These are phyloP conservation scores for Saccharomycopsis selenospora DNA, from an alignment of 805 yeast genomes.

Conservation along the genomic window DNA sequence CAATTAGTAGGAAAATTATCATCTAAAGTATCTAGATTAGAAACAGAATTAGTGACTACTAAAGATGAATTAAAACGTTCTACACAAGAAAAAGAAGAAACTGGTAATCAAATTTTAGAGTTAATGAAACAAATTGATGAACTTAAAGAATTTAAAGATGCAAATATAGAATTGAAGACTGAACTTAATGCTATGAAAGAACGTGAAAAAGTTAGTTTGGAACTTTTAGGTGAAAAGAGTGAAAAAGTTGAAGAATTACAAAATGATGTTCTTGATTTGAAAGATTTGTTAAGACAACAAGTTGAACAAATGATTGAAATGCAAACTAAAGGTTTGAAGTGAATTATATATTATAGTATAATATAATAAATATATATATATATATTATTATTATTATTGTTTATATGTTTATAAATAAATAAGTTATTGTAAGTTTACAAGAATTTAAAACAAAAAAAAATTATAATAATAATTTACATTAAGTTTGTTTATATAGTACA, in stretches of 20 bases:
- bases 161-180: slow-evolving; percentile 28
- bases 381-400: too few species aligned
- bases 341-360: too few species aligned
- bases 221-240: slow-evolving; percentile 76
- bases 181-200: slow-evolving; percentile 33
- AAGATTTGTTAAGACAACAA: slow-evolving; percentile 74
- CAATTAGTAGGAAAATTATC: slow-evolving; percentile 73
- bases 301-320: slow-evolving; percentile 78
- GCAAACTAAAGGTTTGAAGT: slow-evolving; percentile 33
- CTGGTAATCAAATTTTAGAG: slow-evolving; percentile 59
- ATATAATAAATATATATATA: too few species aligned
- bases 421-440: too few species aligned
- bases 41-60: slow-evolving; percentile 62
- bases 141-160: slow-evolving; percentile 30
- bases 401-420: too few species aligned
- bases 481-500: not conserved
- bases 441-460: too few species aligned
- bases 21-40: slow-evolving; percentile 68
- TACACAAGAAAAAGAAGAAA: slow-evolving; percentile 50
- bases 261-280: slow-evolving; percentile 85
- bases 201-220: slow-evolving; percentile 28
- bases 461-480: not conserved
- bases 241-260: slow-evolving; percentile 78
- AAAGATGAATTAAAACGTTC: slow-evolving; percentile 55
- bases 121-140: slow-evolving; percentile 50